Conservation (phyloP, 768 basidiomycete genomes). For the Calocybe gangraenosa region DNA sequence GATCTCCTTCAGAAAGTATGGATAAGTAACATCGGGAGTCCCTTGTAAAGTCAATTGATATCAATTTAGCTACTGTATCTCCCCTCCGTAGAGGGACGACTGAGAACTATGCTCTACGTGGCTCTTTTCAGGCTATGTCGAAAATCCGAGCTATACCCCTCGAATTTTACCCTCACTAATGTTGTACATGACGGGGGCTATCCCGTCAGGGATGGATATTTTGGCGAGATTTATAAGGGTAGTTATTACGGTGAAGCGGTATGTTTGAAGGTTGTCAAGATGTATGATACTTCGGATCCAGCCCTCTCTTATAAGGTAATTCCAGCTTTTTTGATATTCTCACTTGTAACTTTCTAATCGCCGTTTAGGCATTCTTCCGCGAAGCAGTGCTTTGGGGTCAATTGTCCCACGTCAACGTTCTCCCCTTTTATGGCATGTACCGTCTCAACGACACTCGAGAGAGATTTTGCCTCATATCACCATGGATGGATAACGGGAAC, state of each 20-base stretch:
- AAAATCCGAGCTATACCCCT: conserved; percentile 21
- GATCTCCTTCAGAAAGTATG: neutral
- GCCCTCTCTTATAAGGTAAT: neutral
- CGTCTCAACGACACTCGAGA: conserved; percentile 17
- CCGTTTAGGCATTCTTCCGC: conserved; percentile 9
- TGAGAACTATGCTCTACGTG: conserved; percentile 11
- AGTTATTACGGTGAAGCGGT: conserved; percentile 13
- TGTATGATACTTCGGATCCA: conserved; percentile 9
- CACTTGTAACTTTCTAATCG: neutral
- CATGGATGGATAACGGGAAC: conserved; percentile 35
- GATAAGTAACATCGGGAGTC: conserved; percentile 19
- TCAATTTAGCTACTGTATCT: neutral
- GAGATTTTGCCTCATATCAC: conserved; percentile 29
- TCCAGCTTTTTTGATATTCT: neutral
- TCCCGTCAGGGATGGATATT: conserved; percentile 17
- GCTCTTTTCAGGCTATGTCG: conserved; percentile 18
- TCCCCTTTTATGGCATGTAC: conserved; percentile 32
- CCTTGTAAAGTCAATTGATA: conserved; percentile 40
- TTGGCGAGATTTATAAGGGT: conserved; percentile 24
- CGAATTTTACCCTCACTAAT: conserved; percentile 16
- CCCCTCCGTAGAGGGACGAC: neutral
- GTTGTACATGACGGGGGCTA: conserved; percentile 2
- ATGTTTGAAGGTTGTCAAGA: conserved; percentile 22
- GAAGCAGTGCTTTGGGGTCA: conserved; percentile 12
- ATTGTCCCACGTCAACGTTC: conserved; percentile 13